These are phyloP conservation scores for Blepharisma japonicum DNA, from an alignment of 73 alveolate species.

Conservation along the genomic window DNA sequence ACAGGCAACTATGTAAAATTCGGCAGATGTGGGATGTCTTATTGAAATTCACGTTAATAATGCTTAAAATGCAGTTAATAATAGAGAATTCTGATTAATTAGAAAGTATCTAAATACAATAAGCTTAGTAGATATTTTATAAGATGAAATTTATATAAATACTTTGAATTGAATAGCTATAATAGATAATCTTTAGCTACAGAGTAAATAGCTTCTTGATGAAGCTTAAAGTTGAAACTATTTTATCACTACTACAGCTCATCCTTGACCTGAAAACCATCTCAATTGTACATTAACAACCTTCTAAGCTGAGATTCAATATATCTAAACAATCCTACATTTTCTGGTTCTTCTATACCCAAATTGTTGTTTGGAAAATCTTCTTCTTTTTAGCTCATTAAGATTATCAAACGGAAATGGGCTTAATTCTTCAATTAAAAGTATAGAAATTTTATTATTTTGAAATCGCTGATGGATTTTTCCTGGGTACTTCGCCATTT, in stretches of 20 bases:
- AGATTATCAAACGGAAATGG: conserved; percentile 72
- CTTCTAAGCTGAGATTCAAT: background rate
- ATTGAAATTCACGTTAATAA: no score
- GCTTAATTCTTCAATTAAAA: conserved; percentile 71
- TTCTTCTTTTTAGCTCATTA: conserved; percentile 30
- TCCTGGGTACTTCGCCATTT: no score
- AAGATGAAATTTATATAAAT: no score
- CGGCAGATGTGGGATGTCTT: no score
- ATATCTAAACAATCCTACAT: conserved; percentile 60
- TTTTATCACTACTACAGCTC: background rate
- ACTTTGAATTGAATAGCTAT: no score
- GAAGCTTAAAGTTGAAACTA: background rate
- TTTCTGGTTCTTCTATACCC: conserved; percentile 70
- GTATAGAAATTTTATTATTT: conserved; percentile 28
- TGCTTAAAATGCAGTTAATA: no score
- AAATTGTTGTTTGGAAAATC: conserved; percentile 14
- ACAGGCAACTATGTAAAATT: no score
- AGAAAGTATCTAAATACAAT: no score
- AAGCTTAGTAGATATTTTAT: no score
- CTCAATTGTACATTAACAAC: background rate
- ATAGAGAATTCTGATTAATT: no score
- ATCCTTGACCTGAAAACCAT: background rate
- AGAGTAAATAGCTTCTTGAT: background rate
- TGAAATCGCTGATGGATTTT: conserved; percentile 34
- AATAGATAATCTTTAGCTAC: no score